Evolutionary conservation across 2,329 filamentous ascomycete genomes (phyloP).

Genomic region (Karstenula rhodostoma): DNA sequence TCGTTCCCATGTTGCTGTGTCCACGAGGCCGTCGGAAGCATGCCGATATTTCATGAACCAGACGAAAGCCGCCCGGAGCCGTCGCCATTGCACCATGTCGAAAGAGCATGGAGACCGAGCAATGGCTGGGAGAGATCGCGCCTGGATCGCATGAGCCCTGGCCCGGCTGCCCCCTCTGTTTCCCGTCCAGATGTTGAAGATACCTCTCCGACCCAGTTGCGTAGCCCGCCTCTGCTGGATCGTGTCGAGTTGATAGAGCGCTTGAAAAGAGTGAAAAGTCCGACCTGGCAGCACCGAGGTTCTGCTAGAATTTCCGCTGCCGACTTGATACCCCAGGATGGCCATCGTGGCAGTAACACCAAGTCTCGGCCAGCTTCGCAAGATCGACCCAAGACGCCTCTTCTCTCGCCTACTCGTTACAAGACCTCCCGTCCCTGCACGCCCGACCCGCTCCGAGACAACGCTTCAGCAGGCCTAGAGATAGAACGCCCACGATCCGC

Average conservation of each 20-base stretch:
- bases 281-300: constrained; percentile 73
- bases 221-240: constrained; percentile 55
- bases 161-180: constrained; percentile 11
- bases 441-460: constrained; percentile 37
- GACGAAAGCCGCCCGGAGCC: constrained; percentile 36
- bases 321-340: constrained; percentile 31
- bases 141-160: constrained; percentile 19
- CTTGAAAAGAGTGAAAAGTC: constrained; percentile 80
- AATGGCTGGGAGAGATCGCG: constrained; percentile 19
- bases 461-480: constrained; percentile 53
- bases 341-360: constrained; percentile 21
- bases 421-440: constrained; percentile 42
- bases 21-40: constrained; percentile 31
- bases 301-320: constrained; percentile 8
- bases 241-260: constrained; percentile 83
- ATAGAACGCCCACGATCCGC: constrained; percentile 85
- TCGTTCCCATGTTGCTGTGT: constrained; percentile 36
- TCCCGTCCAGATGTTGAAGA: constrained; percentile 20
- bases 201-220: constrained; percentile 30
- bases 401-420: constrained; percentile 47
- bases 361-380: constrained; percentile 32
- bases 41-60: constrained; percentile 53
- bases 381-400: constrained; percentile 42
- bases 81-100: constrained; percentile 23
- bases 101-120: constrained; percentile 27